Evolutionary conservation across 176 grass and related monocot species (phyloP).

Genomic region (Aegilops tauschii): DNA sequence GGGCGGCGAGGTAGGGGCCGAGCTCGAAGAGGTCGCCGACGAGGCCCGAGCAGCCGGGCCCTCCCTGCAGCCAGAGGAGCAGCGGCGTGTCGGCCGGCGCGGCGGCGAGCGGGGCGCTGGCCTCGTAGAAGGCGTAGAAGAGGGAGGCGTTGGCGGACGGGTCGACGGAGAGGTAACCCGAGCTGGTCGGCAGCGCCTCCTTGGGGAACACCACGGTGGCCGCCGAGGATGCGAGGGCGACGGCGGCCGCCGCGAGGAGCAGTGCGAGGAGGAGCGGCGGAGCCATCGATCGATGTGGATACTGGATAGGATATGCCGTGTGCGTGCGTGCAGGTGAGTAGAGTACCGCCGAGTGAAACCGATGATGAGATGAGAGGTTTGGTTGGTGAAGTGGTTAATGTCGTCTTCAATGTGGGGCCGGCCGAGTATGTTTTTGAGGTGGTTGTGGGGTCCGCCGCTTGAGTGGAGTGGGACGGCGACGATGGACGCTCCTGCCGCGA

Average conservation of each 20-base stretch:
- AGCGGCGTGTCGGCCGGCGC: slow-evolving; percentile 26
- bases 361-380: background rate
- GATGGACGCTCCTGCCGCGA: no score
- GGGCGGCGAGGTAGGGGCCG: slow-evolving; percentile 43
- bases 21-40: slow-evolving; percentile 50
- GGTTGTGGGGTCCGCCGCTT: no score
- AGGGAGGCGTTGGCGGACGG: slow-evolving; percentile 19
- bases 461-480: no score
- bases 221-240: background rate
- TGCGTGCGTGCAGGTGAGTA: background rate
- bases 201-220: slow-evolving; percentile 6
- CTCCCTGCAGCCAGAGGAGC: slow-evolving; percentile 64
- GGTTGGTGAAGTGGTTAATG: background rate
- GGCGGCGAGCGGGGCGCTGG: slow-evolving; percentile 23
- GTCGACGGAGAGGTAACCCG: slow-evolving; percentile 51
- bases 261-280: background rate
- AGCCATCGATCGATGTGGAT: background rate
- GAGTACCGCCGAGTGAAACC: background rate
- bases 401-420: background rate
- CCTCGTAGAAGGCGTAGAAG: slow-evolving; percentile 69
- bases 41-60: slow-evolving; percentile 51
- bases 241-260: background rate
- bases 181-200: slow-evolving; percentile 40
- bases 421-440: no score
- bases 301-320: background rate